Conservation (phyloP, 108 stramenopile species). For the Seminavis robusta region DNA sequence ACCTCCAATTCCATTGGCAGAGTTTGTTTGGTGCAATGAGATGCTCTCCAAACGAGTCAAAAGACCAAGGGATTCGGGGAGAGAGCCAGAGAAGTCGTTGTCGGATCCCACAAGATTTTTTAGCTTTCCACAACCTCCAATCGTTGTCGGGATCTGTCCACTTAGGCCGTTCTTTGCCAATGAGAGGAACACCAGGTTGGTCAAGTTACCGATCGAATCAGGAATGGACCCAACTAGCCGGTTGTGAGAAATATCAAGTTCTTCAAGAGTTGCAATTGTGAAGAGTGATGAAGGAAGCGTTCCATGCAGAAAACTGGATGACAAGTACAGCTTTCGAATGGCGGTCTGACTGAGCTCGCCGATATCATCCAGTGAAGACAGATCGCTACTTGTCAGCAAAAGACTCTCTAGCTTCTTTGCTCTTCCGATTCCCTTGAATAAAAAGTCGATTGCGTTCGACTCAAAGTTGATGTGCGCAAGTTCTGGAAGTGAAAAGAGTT, state of each 20-base stretch:
- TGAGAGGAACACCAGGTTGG: slow-evolving; percentile 42
- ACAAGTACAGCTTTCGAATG: slow-evolving; percentile 7
- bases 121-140: no score
- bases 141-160: no score
- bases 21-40: no score
- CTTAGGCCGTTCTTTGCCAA: no score
- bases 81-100: no score
- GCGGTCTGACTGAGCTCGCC: slow-evolving; percentile 6
- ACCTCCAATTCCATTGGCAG: slow-evolving; percentile 8
- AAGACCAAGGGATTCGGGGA: no score
- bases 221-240: slow-evolving; percentile 11
- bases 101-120: no score
- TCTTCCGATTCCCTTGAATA: slow-evolving; percentile 56
- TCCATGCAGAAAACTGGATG: slow-evolving; percentile 22
- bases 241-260: slow-evolving; percentile 43
- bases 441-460: slow-evolving; percentile 52
- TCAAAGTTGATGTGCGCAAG: slow-evolving; percentile 32
- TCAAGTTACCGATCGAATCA: slow-evolving; percentile 39
- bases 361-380: slow-evolving; percentile 21
- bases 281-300: slow-evolving; percentile 21
- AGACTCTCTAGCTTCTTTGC: slow-evolving; percentile 30
- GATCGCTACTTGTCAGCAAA: slow-evolving; percentile 10
- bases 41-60: no score
- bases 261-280: slow-evolving; percentile 20
- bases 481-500: slow-evolving; percentile 26